phyloP scores from a whole-genome alignment of 2,329 filamentous ascomycete species.

The Salinomyces thailandicus region DNA sequence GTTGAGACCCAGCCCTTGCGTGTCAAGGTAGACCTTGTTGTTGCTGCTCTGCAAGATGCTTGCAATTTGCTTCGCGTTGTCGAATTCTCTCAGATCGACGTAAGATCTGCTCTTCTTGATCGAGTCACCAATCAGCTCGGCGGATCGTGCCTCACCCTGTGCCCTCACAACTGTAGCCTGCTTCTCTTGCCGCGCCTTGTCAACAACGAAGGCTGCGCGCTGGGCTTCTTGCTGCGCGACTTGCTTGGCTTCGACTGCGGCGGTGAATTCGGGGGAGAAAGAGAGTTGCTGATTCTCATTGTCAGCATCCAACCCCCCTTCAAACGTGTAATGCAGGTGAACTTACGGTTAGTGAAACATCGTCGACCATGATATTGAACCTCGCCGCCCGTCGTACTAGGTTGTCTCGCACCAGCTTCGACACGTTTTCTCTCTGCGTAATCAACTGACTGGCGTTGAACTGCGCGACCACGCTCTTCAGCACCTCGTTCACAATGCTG shows the following conservation, averaged over 20 bases:
- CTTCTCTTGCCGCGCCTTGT: slow-evolving; percentile 99
- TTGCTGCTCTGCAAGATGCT: slow-evolving; percentile 73
- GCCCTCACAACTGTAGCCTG: slow-evolving; percentile 97
- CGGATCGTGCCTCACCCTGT: slow-evolving; percentile 96
- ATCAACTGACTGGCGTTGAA: slow-evolving; percentile 98
- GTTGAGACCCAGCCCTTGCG: slow-evolving; percentile 83
- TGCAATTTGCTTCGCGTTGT: slow-evolving; percentile 90
- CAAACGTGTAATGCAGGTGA: not conserved
- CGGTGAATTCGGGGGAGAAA: slow-evolving; percentile 60
- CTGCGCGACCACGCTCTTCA: slow-evolving; percentile 96
- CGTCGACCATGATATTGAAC: slow-evolving; percentile 95
- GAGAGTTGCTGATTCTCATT: slow-evolving; percentile 46
- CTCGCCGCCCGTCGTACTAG: slow-evolving; percentile 79
- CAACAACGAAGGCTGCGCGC: slow-evolving; percentile 90
- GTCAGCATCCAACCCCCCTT: not conserved
- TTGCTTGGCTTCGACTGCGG: slow-evolving; percentile 59
- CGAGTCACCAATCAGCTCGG: slow-evolving; percentile 93
- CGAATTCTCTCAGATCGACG: slow-evolving; percentile 93
- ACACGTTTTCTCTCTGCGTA: slow-evolving; percentile 96
- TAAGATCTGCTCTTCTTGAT: slow-evolving; percentile 99
- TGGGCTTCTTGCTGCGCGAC: slow-evolving; percentile 84
- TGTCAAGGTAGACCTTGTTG: slow-evolving; percentile 91
- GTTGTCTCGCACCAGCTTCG: slow-evolving; percentile 83
- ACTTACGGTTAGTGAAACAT: slow-evolving; percentile 73
- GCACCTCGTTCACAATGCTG: slow-evolving; percentile 97